phyloP scores from a whole-genome alignment of 495 filamentous ascomycete genomes.

The Tuber borchii region DNA sequence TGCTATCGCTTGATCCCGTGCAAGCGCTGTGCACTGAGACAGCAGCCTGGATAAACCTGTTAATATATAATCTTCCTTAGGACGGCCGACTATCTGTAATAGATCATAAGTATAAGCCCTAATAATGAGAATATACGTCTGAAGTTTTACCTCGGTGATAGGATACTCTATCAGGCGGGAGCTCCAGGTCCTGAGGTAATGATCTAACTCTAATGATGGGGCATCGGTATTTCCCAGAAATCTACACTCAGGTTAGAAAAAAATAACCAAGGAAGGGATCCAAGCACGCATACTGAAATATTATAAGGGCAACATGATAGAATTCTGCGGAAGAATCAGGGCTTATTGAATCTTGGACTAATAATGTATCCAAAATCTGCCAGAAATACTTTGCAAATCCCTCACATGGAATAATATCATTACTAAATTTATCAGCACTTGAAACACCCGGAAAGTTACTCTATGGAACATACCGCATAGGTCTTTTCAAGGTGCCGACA shows the following conservation, averaged over 20 bases:
- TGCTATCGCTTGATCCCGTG: constrained; percentile 19
- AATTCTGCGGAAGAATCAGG: constrained; percentile 52
- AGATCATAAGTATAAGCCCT: constrained; percentile 1
- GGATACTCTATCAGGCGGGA: constrained; percentile 25
- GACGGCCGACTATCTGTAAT: constrained; percentile 37
- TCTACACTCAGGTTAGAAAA: constrained; percentile 28
- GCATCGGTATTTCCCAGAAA: constrained; percentile 29
- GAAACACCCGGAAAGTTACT: not conserved
- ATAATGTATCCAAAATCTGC: constrained; percentile 48
- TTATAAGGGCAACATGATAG: constrained; percentile 43
- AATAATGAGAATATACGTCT: not conserved
- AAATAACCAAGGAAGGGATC: not conserved
- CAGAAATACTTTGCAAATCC: constrained; percentile 50
- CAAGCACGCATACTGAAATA: constrained; percentile 28
- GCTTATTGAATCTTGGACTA: constrained; percentile 48
- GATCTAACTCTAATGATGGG: constrained; percentile 29
- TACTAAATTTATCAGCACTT: constrained; percentile 18
- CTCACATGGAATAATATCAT: constrained; percentile 24
- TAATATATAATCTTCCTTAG: constrained; percentile 38
- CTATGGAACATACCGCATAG: constrained; percentile 29
- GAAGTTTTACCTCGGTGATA: constrained; percentile 31
- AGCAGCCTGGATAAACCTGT: constrained; percentile 38
- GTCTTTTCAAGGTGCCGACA: constrained; percentile 35
- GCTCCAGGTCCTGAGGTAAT: constrained; percentile 34
- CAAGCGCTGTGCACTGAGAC: constrained; percentile 23